Evolutionary conservation across 2,329 filamentous ascomycete genomes (phyloP), one percentile per base, ranked within the genome.

Genomic region (Calonectria hawksworthii): DNA sequence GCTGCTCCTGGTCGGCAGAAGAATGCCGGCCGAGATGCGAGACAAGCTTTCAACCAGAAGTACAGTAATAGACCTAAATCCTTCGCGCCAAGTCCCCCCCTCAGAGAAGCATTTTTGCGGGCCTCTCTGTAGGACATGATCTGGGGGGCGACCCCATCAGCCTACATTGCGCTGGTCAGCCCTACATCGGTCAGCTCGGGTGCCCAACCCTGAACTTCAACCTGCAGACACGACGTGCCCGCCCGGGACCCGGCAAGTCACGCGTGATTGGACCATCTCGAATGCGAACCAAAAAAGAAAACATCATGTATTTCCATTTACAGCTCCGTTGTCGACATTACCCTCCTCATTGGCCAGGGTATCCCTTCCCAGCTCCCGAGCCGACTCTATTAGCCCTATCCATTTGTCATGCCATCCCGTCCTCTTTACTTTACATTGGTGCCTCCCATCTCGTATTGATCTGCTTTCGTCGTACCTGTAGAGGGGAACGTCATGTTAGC

Each of bases 401-500:
- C 68, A 73, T 77, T 63, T 75, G 73, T 65, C 76, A 78, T 78
- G 56, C 64, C 66, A 66, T 73, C 71, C 72, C 68, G 59, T 75
- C 72, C 70, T 50, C 56, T 64, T 64, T 63, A 65, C 68, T 75
- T 76, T 81, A 85, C 77, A 83, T 77, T 44, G 80, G 81, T 28
- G 86, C 86, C 77, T 85, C 85, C 93, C 93, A 94, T 76, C 90
- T 86, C 77, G 89, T 86, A 85, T 94, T 91, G 80, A 94, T 93
- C 80, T 94, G 92, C 83, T 94, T 94, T 78, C 90, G 90, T 79
- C 88, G 84, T n/a, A 91, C 89, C 90, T 91, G 50, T 72, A 63
- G 44, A 32, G 64, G 38, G 38, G 32, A 65, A 67, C 21, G 23
- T 36, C 26, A 61, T n/a, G 56, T 90, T 83, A 89, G 86, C 72